These are phyloP conservation scores for Neocucurbitaria cava DNA, from an alignment of 2,329 filamentous ascomycete species.

Conservation along the genomic window DNA sequence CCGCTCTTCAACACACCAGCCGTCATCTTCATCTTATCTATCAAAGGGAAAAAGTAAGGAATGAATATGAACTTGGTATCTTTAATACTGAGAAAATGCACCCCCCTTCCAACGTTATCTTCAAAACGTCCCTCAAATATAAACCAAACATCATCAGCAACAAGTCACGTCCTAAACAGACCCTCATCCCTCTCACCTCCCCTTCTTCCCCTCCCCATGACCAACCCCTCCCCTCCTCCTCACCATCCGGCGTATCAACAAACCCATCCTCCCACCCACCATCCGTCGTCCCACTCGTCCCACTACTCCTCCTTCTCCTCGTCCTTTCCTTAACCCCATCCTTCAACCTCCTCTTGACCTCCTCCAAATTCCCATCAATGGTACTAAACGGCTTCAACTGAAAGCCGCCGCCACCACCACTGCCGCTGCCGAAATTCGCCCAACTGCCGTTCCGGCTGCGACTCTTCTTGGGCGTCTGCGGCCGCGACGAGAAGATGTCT, in stretches of 20 bases:
- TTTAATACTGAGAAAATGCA: conserved; percentile 8
- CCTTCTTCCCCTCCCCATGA: conserved; percentile 27
- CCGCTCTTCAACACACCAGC: too few species aligned
- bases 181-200: neutral
- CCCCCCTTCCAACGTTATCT: neutral
- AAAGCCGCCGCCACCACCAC: too few species aligned
- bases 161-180: too few species aligned
- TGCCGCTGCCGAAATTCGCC: conserved; percentile 63
- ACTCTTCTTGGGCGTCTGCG: conserved; percentile 78
- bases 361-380: conserved; percentile 73
- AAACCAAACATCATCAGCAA: neutral
- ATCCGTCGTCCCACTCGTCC: conserved; percentile 31
- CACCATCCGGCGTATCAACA: conserved; percentile 11
- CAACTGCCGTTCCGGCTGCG: conserved; percentile 68
- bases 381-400: conserved; percentile 74
- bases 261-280: conserved; percentile 28
- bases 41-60: neutral
- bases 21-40: too few species aligned
- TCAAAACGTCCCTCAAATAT: neutral
- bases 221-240: conserved; percentile 26
- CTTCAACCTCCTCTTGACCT: conserved; percentile 83
- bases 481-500: conserved; percentile 88
- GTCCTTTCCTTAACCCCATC: conserved; percentile 84
- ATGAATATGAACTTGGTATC: conserved; percentile 21
- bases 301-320: conserved; percentile 59